Base-by-base conservation (phyloP, 1,284 basidiomycete species). In the Cutaneotrichosporon cavernicola region DNA sequence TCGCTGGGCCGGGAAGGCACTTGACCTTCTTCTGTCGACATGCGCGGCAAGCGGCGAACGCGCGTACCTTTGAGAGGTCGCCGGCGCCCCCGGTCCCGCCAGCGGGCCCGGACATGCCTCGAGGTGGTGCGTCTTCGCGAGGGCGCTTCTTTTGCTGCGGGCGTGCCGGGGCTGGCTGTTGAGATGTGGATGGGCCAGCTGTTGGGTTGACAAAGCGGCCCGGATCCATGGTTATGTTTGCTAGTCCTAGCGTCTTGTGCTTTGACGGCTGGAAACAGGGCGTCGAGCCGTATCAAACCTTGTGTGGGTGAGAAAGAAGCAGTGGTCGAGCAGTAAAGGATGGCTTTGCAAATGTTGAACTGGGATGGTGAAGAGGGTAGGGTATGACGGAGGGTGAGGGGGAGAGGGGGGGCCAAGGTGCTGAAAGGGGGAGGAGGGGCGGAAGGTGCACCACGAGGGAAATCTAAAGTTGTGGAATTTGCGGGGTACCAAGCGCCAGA, bases 1-100 rank as follows among this genome's bases (percentile, higher is more conserved):
- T 60, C 31, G 61, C 50, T 16, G 67, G 63, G 5, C 71, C 71
- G 11, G 77, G 77, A 5, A 76, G 71, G 63, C 77, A 79, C 64
- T 77, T 79, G 63, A 78, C 66, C 62, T 79, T 79, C 62, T 79
- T 79, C 34, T 66, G 60, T 18, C 77, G 70, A 64, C 77, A 79
- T 3, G 68, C 70, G n/a, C 69, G 66, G 61, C 77, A 79, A 1
- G 77, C 77, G 0, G 76, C 71, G 56, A 77, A 75, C 2, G 77
- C 73, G 32, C 77, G 69, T n/a, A 76, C 71, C 61, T 77, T 77
- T 32, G 43, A 46, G 43, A 46, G 43, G 43, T 46, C 43, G 70
- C 66, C 63, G 18, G 65, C 43, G 14, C 56, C 36, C 22, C 51
- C 36, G 4, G 61, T 21, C 6, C 21, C 43, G 6, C n/a, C 32